Evolutionary conservation across 495 filamentous ascomycete species (phyloP).

Genomic region (Hypoxylon fuscum): DNA sequence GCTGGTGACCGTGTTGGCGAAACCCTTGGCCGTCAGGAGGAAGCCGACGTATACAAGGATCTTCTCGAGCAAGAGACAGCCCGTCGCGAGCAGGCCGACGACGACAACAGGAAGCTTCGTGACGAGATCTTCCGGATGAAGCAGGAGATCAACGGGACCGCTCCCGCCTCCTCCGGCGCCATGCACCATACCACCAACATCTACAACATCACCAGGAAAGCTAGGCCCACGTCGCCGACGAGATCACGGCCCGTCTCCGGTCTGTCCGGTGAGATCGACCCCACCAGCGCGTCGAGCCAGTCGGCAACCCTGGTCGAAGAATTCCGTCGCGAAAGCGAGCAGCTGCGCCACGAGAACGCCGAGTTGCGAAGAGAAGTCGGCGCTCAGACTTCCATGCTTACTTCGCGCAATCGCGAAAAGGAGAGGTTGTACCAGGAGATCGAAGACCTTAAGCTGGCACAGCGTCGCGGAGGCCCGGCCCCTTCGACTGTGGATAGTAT

Average conservation of each 20-base stretch:
- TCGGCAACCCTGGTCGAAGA: constrained; percentile 74
- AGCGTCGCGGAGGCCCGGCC: constrained; percentile 68
- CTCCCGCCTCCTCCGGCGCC: constrained; percentile 43
- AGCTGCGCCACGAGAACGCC: constrained; percentile 90
- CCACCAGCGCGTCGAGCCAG: constrained; percentile 64
- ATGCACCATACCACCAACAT: constrained; percentile 67
- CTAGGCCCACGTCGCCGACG: constrained; percentile 64
- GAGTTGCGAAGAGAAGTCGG: constrained; percentile 91
- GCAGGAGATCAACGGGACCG: constrained; percentile 62
- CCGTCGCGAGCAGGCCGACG: constrained; percentile 87
- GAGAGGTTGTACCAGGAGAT: constrained; percentile 96
- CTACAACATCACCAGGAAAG: constrained; percentile 68
- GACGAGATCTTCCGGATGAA: constrained; percentile 83
- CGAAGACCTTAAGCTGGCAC: constrained; percentile 89
- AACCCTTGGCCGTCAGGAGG: constrained; percentile 80
- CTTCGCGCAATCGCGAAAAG: constrained; percentile 92
- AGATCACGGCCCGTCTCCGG: constrained; percentile 71
- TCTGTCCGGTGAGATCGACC: constrained; percentile 63
- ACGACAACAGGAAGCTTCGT: constrained; percentile 83
- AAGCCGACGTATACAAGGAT: constrained; percentile 93
- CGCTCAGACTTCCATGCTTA: constrained; percentile 97
- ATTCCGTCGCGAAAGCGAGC: constrained; percentile 69
- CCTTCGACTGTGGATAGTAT: constrained; percentile 86
- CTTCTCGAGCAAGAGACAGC: constrained; percentile 93
- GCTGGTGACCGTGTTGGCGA: constrained; percentile 64